Percentiles rank a stretch among this genome's conserved stretches.
phyloP scores from a whole-genome alignment of 306 rosid genomes.

The Sphenostylis stenocarpa region DNA sequence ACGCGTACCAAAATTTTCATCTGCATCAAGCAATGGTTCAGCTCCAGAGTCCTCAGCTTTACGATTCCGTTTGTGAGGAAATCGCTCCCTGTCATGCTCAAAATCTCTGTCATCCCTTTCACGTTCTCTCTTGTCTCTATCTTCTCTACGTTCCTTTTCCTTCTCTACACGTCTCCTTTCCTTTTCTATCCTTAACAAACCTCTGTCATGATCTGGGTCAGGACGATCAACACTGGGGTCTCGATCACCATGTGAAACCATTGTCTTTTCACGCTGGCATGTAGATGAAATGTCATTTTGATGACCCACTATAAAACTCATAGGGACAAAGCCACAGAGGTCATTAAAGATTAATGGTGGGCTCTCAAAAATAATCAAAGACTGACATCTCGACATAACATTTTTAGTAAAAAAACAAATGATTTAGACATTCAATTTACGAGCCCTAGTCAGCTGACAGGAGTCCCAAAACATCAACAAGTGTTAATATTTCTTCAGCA shows the following conservation, averaged over 20 bases:
- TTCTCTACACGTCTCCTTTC: slow-evolving; percentile 85
- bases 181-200: slow-evolving; percentile 67
- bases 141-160: slow-evolving; percentile 84
- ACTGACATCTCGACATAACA: neutral
- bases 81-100: slow-evolving; percentile 72
- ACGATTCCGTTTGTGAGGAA: slow-evolving; percentile 62
- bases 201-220: slow-evolving; percentile 73
- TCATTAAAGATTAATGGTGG: neutral
- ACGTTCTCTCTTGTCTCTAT: slow-evolving; percentile 74
- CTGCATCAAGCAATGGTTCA: slow-evolving; percentile 75
- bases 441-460: slow-evolving; percentile 30
- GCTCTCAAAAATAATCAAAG: slow-evolving; percentile 5
- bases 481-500: neutral
- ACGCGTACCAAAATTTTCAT: slow-evolving; percentile 65
- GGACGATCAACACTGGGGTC: slow-evolving; percentile 92
- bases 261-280: slow-evolving; percentile 72
- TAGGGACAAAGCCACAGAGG: neutral
- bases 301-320: slow-evolving; percentile 34
- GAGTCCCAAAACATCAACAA: slow-evolving; percentile 9
- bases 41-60: slow-evolving; percentile 70
- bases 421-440: slow-evolving; percentile 12
- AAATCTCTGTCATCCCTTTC: slow-evolving; percentile 78
- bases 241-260: slow-evolving; percentile 67
- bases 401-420: slow-evolving; percentile 13
- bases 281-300: slow-evolving; percentile 37